Conservation (phyloP, 768 basidiomycete species). For the Lactarius psammicola region DNA sequence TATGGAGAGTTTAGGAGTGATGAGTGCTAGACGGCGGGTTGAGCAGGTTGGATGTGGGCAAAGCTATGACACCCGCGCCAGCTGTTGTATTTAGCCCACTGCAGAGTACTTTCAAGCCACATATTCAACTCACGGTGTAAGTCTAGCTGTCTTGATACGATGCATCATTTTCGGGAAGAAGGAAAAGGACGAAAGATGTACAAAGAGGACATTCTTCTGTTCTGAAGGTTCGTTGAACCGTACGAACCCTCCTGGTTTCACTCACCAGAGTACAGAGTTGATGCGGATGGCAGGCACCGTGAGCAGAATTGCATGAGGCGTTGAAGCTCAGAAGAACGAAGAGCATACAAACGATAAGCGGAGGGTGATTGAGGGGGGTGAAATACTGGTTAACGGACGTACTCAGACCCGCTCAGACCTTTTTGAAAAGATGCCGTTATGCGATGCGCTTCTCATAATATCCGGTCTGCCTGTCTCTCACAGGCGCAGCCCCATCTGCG, state of each 20-base stretch:
- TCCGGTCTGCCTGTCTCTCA: too few relatives aligned
- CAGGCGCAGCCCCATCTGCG: too few relatives aligned
- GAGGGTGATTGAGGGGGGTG: too few relatives aligned
- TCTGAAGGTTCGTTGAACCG: slow-evolving; percentile 59
- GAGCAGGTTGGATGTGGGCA: slow-evolving; percentile 83
- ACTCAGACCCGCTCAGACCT: not conserved
- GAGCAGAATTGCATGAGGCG: too few relatives aligned
- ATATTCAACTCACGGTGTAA: slow-evolving; percentile 59
- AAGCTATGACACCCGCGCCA: slow-evolving; percentile 85
- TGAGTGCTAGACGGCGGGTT: slow-evolving; percentile 68
- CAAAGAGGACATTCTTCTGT: slow-evolving; percentile 73
- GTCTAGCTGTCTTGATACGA: slow-evolving; percentile 46
- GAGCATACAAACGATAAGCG: too few relatives aligned
- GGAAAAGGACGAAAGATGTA: slow-evolving; percentile 42
- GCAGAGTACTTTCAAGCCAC: slow-evolving; percentile 69
- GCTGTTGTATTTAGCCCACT: slow-evolving; percentile 57
- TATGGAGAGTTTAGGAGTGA: slow-evolving; percentile 74
- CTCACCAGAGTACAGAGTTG: too few relatives aligned
- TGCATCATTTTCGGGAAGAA: not conserved
- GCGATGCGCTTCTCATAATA: too few relatives aligned
- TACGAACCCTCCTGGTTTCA: too few relatives aligned
- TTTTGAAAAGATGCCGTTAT: too few relatives aligned
- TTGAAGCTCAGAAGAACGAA: too few relatives aligned
- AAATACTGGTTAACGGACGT: not conserved
- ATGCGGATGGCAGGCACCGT: too few relatives aligned